These are phyloP conservation scores for Podospora pseudoanserina DNA, from an alignment of 495 filamentous ascomycete genomes.

Conservation along the genomic window DNA sequence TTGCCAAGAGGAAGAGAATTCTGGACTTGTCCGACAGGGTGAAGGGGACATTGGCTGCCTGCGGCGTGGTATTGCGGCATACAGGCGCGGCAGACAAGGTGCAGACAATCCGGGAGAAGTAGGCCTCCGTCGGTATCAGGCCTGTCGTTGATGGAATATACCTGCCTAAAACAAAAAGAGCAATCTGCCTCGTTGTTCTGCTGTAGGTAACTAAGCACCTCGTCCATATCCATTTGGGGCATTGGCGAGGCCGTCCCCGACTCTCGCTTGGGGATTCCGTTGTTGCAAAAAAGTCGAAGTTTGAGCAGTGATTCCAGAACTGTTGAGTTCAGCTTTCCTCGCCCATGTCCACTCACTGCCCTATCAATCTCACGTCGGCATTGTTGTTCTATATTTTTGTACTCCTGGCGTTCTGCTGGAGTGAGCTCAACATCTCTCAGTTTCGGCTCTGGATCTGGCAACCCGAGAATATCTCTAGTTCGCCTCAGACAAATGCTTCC, in stretches of 20 bases:
- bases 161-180: neutral
- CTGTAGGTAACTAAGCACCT: slow-evolving; percentile 10
- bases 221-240: neutral
- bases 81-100: neutral
- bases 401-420: neutral
- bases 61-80: neutral
- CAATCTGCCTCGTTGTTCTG: slow-evolving; percentile 5
- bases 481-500: neutral
- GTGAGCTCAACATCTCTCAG: neutral
- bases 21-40: neutral
- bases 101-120: neutral
- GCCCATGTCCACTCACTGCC: slow-evolving; percentile 1
- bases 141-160: neutral
- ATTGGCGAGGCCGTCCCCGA: neutral
- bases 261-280: neutral
- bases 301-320: slow-evolving; percentile 9
- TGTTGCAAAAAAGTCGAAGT: slow-evolving; percentile 13
- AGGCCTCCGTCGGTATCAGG: neutral
- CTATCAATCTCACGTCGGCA: neutral
- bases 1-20: neutral
- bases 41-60: neutral
- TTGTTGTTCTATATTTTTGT: neutral
- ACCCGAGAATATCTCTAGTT: neutral
- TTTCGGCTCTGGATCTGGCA: neutral
- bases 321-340: slow-evolving; percentile 4